Percentiles rank a stretch among this genome's conserved stretches.
These are phyloP conservation scores for Chaetomium sp. DNA, from an alignment of 2,329 filamentous ascomycete genomes.

Conservation along the genomic window DNA sequence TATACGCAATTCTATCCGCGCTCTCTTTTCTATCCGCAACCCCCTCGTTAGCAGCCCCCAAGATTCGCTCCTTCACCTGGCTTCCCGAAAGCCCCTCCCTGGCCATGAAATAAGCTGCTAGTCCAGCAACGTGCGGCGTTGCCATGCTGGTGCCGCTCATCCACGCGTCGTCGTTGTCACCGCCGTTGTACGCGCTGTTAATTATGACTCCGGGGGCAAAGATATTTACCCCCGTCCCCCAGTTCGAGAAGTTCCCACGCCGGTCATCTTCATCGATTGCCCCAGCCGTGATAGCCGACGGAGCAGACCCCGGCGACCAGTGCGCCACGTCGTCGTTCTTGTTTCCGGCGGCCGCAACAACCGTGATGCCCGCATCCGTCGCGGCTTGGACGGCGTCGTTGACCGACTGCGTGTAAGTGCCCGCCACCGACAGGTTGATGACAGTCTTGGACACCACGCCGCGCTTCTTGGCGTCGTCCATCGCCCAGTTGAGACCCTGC, in stretches of 20 bases:
- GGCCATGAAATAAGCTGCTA: conserved; percentile 40
- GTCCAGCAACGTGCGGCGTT: conserved; percentile 60
- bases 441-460: conserved; percentile 31
- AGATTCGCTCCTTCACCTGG: conserved; percentile 22
- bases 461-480: conserved; percentile 40
- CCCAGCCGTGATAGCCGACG: conserved; percentile 47
- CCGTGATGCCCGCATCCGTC: conserved; percentile 42
- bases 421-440: conserved; percentile 48
- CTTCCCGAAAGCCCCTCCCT: conserved; percentile 23
- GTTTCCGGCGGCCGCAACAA: conserved; percentile 50
- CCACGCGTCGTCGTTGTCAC: conserved; percentile 39
- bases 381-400: conserved; percentile 44
- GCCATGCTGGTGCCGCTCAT: conserved; percentile 66
- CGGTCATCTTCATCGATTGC: conserved; percentile 41
- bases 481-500: conserved; percentile 42
- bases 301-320: conserved; percentile 42
- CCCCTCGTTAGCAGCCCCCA: conserved; percentile 9
- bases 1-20: conserved; percentile 28
- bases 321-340: conserved; percentile 38
- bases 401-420: conserved; percentile 39
- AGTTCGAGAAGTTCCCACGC: conserved; percentile 50
- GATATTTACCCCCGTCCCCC: conserved; percentile 47
- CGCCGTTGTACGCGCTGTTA: conserved; percentile 45
- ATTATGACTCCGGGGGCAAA: conserved; percentile 49
- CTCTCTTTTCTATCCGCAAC: conserved; percentile 10